Conservation (phyloP, 352 stramenopile species). For the Phytophthora tentaculata region DNA sequence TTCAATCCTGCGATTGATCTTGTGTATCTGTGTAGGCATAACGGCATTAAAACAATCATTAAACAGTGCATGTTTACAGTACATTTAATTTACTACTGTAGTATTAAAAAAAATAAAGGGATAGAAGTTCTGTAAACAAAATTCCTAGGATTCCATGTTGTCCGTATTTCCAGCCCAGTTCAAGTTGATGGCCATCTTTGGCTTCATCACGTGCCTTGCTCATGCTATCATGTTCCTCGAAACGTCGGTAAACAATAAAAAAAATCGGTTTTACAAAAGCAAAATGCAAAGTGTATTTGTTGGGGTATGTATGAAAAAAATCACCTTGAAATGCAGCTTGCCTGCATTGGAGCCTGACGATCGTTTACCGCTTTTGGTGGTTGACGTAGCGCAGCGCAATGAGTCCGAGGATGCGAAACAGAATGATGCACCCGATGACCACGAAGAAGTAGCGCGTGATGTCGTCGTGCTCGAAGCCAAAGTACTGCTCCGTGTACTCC, state of each 20-base stretch:
- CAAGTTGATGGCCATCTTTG: not conserved
- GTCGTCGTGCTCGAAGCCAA: conserved; percentile 3
- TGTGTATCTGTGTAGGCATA: not conserved
- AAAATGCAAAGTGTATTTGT: not conserved
- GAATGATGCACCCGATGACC: conserved; percentile 6
- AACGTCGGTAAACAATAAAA: not conserved
- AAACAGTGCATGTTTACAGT: no score
- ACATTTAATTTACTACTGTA: no score
- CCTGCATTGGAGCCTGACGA: not conserved
- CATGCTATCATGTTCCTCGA: not conserved
- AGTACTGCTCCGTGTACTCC: conserved; percentile 6
- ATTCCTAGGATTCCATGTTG: no score
- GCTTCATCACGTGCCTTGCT: not conserved
- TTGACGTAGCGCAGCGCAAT: conserved; percentile 2
- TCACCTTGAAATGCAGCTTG: not conserved
- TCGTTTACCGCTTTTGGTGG: conserved; percentile 2
- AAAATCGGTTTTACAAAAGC: not conserved
- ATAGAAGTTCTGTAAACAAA: no score
- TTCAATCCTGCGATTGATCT: conserved; percentile 4
- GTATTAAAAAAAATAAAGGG: no score
- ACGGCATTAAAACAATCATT: no score
- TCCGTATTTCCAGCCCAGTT: not conserved
- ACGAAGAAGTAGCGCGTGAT: conserved; percentile 4
- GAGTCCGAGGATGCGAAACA: conserved; percentile 4
- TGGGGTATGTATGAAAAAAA: no score